Conservation (phyloP, 1,284 basidiomycete genomes). For the Ganoderma boninense region DNA sequence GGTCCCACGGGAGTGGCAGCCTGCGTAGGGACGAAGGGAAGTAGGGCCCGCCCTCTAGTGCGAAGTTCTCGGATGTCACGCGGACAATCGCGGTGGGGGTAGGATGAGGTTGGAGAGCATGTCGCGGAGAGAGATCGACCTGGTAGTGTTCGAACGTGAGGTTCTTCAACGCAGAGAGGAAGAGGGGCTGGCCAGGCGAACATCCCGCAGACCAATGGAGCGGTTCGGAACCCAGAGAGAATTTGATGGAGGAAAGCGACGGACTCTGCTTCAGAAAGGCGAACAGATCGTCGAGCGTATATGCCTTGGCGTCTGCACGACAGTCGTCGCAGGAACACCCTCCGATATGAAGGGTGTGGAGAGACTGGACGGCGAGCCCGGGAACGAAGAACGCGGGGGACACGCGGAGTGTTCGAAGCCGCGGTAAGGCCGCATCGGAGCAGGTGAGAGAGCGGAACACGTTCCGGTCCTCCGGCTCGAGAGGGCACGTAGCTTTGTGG, state of each 20-base stretch:
- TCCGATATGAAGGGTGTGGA: not conserved
- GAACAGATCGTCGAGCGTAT: not conserved
- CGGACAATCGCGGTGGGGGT: not conserved
- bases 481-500: constrained; percentile 6
- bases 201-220: not conserved
- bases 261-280: not conserved
- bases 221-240: constrained; percentile 1
- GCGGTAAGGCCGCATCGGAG: not conserved
- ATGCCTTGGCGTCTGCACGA: not conserved
- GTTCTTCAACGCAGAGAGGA: not conserved
- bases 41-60: not conserved
- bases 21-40: constrained; percentile 1
- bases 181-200: not conserved
- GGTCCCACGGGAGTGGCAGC: not conserved
- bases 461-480: not conserved
- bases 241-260: not conserved
- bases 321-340: not conserved
- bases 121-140: constrained; percentile 1
- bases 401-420: constrained; percentile 6
- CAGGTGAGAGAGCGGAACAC: not conserved
- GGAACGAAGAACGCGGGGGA: constrained; percentile 3
- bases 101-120: not conserved
- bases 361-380: constrained; percentile 1
- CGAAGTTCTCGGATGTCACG: not conserved
- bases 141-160: not conserved